phyloP scores from a whole-genome alignment of 163 green algal genomes.

The Scenedesmus sp. region DNA sequence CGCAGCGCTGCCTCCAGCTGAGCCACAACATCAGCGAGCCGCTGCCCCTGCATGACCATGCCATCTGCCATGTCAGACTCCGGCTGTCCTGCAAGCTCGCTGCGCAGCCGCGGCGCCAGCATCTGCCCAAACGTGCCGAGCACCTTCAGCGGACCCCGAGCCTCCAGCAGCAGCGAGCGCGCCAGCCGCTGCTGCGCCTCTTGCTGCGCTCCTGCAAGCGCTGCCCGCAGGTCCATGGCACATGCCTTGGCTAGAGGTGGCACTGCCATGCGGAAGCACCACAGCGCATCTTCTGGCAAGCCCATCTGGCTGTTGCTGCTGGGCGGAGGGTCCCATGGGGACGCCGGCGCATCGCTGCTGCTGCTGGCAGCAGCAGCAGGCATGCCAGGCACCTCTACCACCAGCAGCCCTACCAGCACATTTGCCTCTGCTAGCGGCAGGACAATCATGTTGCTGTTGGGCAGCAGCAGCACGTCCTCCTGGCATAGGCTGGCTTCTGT shows the following conservation, averaged over 20 bases:
- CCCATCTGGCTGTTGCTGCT: background rate
- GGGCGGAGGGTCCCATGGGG: background rate
- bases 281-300: slow-evolving; percentile 55
- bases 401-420: slow-evolving; percentile 63
- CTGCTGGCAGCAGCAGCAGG: background rate
- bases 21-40: slow-evolving; percentile 63
- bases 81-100: slow-evolving; percentile 47
- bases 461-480: slow-evolving; percentile 62
- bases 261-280: slow-evolving; percentile 53
- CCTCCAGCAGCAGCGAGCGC: slow-evolving; percentile 57
- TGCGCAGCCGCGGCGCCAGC: slow-evolving; percentile 56
- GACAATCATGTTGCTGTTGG: slow-evolving; percentile 57
- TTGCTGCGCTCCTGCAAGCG: slow-evolving; percentile 41
- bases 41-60: slow-evolving; percentile 61
- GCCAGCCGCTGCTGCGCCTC: slow-evolving; percentile 41
- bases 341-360: background rate
- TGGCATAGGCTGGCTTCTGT: slow-evolving; percentile 57
- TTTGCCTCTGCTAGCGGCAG: slow-evolving; percentile 58
- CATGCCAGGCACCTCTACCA: slow-evolving; percentile 51
- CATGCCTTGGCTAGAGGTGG: slow-evolving; percentile 59
- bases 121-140: slow-evolving; percentile 62
- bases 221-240: slow-evolving; percentile 59
- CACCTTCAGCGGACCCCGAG: slow-evolving; percentile 55
- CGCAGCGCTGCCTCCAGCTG: slow-evolving; percentile 65
- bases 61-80: slow-evolving; percentile 65